phyloP scores from a whole-genome alignment of 805 yeast species.

The Soucietia sequanensis region DNA sequence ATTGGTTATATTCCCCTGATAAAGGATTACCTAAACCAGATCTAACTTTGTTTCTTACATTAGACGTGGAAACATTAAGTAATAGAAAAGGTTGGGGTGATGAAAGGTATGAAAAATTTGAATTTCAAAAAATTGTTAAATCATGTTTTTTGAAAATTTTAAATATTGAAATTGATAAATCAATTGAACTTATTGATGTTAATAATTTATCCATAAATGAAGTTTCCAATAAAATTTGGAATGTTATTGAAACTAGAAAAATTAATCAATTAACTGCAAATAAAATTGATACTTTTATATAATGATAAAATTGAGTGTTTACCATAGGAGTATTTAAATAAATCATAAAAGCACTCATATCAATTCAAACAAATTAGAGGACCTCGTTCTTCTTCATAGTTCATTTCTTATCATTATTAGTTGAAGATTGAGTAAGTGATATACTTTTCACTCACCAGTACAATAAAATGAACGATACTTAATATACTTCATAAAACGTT shows the following conservation, averaged over 20 bases:
- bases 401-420: too few relatives aligned
- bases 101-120: conserved; percentile 81
- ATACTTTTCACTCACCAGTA: too few relatives aligned
- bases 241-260: conserved; percentile 11
- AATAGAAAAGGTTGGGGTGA: conserved; percentile 82
- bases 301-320: too few relatives aligned
- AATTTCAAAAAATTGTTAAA: conserved; percentile 74
- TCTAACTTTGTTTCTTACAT: conserved; percentile 70
- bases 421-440: too few relatives aligned
- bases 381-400: too few relatives aligned
- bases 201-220: conserved; percentile 55
- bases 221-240: conserved; percentile 51
- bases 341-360: too few relatives aligned
- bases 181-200: conserved; percentile 53
- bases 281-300: too few relatives aligned
- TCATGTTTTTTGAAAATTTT: conserved; percentile 53
- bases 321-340: too few relatives aligned
- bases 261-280: conserved; percentile 10
- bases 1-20: conserved; percentile 85
- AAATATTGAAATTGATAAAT: conserved; percentile 20
- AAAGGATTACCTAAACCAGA: conserved; percentile 87
- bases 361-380: too few relatives aligned
- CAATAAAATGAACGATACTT: too few relatives aligned
- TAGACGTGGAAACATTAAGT: conserved; percentile 43
- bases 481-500: too few relatives aligned